Base-by-base conservation (phyloP, 148 eudicot species). In the Chenopodium suecicum region DNA sequence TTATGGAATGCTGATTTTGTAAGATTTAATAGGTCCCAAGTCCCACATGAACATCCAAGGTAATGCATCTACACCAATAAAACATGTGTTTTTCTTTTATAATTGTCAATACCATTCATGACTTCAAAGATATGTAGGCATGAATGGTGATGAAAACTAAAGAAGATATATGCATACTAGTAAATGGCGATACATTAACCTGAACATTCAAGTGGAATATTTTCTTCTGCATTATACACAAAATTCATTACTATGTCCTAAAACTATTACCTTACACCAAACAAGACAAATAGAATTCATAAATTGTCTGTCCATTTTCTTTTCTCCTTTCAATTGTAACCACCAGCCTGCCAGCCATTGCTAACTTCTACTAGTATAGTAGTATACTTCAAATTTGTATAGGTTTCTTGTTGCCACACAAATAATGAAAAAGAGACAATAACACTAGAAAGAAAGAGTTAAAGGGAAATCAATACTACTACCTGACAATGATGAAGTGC, bases 401-500 rank as follows among this genome's bases (percentile, higher is more conserved):
- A 56, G 17, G 19, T 56, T 56, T 29, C 10, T 54, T 46, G 37
- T 22, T 17, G 67, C 73, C 37, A 27, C 58, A 23, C 19, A 1
- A 46, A 73, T 56, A 27, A 32, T 31, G 19, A 71, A 70, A 44
- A 23, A 69, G 80, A 12, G 4, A 64, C 12, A 27, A 17, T 25
- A 29, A 12, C 16, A 22, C 44, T 6, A 41, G 6, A 29, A 54
- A 3, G 41, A 64, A 48, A 25, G 56, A 27, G 60, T 22, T 0
- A 9, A 71, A 13, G 58, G 25, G n/a, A 23, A 67, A 76, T 23
- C 16, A n/a, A 32, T 70, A 67, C 29, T 70, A 56, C 29, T 86
- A 91, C 94, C 98, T 90, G 91, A 94, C 82, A 91, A 88, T 77
- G 98, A 92, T 62, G 98, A 91, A 71, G 91, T 90, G 60, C 98